Conservation (phyloP, 345 rosid genomes). For the Salix brachista region DNA sequence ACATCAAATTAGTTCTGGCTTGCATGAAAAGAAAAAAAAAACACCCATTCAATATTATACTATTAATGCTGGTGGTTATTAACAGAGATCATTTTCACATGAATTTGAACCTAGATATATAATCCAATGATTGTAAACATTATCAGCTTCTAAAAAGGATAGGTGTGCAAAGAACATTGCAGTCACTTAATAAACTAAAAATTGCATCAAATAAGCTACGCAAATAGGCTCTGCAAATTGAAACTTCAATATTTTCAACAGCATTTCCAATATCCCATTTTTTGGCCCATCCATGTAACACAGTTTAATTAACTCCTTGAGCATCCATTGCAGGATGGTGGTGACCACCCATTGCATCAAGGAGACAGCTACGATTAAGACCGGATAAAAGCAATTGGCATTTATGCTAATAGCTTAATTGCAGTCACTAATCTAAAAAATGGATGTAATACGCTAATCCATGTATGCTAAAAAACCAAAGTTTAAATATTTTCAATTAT, state of each 20-base stretch:
- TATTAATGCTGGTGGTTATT: background rate
- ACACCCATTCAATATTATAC: background rate
- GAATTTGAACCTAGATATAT: background rate
- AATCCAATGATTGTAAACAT: background rate
- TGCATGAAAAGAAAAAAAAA: background rate
- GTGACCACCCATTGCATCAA: background rate
- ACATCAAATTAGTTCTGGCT: background rate
- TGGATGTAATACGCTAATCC: background rate
- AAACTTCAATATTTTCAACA: background rate
- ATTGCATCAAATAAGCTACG: background rate
- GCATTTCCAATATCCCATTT: background rate
- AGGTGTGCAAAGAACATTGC: background rate
- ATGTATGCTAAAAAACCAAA: background rate
- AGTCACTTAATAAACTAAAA: background rate
- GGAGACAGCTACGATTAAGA: background rate
- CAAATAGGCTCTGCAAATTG: background rate
- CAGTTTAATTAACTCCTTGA: background rate
- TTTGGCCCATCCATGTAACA: background rate
- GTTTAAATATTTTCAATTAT: background rate
- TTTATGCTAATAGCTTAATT: background rate
- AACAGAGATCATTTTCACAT: background rate
- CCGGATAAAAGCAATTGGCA: background rate
- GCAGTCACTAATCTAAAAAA: background rate
- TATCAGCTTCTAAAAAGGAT: background rate
- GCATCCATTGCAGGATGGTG: background rate